Conservation (phyloP, 768 basidiomycete genomes). For the Brasilioporus rufonigricans region DNA sequence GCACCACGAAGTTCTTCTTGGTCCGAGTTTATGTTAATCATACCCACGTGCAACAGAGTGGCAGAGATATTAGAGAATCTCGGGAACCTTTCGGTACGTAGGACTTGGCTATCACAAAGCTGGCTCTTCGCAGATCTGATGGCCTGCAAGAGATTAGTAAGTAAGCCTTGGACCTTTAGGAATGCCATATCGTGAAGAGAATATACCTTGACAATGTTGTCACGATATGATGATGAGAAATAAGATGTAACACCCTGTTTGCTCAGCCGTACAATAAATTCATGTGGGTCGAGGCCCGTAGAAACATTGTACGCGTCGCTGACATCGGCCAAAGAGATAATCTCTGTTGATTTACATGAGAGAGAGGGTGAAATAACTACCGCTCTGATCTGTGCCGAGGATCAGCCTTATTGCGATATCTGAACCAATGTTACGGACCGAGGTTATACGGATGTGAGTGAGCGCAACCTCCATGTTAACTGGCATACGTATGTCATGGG, state of each 20-base stretch:
- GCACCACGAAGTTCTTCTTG: conserved; percentile 78
- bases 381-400: conserved; percentile 55
- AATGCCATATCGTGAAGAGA: neutral
- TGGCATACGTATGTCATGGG: conserved; percentile 66
- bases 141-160: conserved; percentile 39
- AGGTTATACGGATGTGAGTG: conserved; percentile 75
- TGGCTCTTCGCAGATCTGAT: conserved; percentile 76
- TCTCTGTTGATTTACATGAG: conserved; percentile 76
- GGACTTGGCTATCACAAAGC: conserved; percentile 52
- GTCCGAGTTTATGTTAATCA: conserved; percentile 70
- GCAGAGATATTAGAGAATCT: conserved; percentile 84
- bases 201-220: conserved; percentile 69
- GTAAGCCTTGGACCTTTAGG: neutral
- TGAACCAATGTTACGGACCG: conserved; percentile 44
- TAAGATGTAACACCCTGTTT: conserved; percentile 71
- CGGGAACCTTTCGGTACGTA: conserved; percentile 62
- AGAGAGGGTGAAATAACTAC: conserved; percentile 64
- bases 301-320: conserved; percentile 85
- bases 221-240: conserved; percentile 69
- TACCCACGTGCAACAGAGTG: conserved; percentile 80
- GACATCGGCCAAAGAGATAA: conserved; percentile 75
- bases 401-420: conserved; percentile 1
- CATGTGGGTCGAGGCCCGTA: conserved; percentile 70
- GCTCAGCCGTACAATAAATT: conserved; percentile 78
- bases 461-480: conserved; percentile 64